Evolutionary conservation across 306 rosid species (phyloP), one percentile per base, ranked within the genome.

Genomic region (Prunus padus): DNA sequence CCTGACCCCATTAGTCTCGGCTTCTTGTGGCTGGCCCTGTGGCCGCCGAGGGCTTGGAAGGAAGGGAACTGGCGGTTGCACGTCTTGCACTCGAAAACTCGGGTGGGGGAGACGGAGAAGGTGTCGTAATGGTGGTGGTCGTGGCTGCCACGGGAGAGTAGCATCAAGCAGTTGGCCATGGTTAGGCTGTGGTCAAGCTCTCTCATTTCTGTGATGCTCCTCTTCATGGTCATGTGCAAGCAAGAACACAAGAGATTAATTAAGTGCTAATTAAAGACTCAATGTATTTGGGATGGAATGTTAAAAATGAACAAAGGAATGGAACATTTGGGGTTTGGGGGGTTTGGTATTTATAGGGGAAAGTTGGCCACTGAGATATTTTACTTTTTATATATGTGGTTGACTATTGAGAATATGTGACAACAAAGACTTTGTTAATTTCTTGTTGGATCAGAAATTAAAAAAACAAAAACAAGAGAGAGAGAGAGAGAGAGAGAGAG

Each of bases 21-120:
- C 84, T 92, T 95, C 80, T 92, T 95, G 89, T 95, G 99, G 68
- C 99, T 95, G 6, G 99, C 99, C 1, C 99, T 80, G 76, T 95
- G 99, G 10, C 99, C 99, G 1, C 99, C 99, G 3, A 95, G 96
- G 1, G 99, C 99, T 18, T 95, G 99, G 76, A 95, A 95, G 46
- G 99, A 95, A 7, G 89, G 75, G 73, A 95, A 95, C 69, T 92
- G 88, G 63, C 97, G 87, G 42, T 88, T 87, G 56, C 99, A 95
- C 0, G 99, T 95, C 79, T 92, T 92, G 93, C 99, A 95, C 90
- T 89, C 93, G 71, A 95, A 95, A 5, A 95, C 93, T 3, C 96
- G 89, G 71, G 16, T 50, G 23, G 75, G 83, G 4, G 83, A 65
- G 84, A 52, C 3, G 80, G 73, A 3, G 67, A 60, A 76, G 78